Base-by-base conservation (phyloP, 345 rosid genomes). In the Erucastrum elatum region DNA sequence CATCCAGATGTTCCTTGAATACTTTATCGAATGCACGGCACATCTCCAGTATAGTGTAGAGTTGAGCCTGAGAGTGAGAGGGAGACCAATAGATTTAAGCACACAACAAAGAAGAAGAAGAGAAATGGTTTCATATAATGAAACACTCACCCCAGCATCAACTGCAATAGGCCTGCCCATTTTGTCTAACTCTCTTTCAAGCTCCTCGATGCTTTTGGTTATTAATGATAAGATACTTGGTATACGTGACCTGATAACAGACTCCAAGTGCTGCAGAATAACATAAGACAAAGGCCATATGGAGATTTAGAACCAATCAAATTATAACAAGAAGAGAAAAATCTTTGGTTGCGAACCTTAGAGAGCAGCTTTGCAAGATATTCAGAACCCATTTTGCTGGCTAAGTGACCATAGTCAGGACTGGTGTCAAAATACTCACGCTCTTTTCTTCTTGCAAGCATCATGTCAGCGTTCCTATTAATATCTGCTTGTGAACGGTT, bases 401-500 rank as follows among this genome's bases (percentile, higher is more conserved):
- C 86, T 59, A 95, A 87, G 81, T 95, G 99, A 68, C 96, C 91
- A 84, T 95, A 95, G 61, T 95, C 99, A 66, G 97, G 84, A 87
- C 94, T 95, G 21, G 94, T 89, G 8, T 91, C 97, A 86, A 95
- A 95, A 70, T 90, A 92, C 34, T 92, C 97, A 0, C 90, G 87
- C 68, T 95, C 99, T 72, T 88, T 95, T 8, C 87, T 90, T 79
- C 98, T 88, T 8, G 99, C 97, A 53, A 89, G 73, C 81, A 90
- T 90, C 99, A 95, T 95, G 77, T 95, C 96, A 12, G 87, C 84
- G 60, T 91, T 95, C 75, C 84, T 95, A 74, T 95, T 95, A 6
- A 95, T 95, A 78, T 94, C 99, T 49, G 99, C 97, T 86, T 94
- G 99, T 1, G 99, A 94, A 59, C 99, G 97, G 81, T 92, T 94